phyloP scores from a whole-genome alignment of 2,329 filamentous ascomycete genomes.

The Byssochlamys sp. region DNA sequence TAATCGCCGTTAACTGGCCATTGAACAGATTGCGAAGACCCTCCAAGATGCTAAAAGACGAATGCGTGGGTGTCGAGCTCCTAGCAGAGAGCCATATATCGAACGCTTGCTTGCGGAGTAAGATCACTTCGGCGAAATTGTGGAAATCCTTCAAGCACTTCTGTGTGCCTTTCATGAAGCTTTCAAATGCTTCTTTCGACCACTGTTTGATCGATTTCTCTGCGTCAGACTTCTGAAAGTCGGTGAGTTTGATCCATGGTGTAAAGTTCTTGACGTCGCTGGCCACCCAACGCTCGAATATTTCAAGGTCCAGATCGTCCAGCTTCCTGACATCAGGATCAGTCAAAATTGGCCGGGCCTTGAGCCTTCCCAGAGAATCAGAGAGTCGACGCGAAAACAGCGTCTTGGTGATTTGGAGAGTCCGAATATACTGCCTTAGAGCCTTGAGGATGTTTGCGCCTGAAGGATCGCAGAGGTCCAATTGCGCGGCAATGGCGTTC shows the following conservation, averaged over 20 bases:
- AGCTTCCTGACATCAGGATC: constrained; percentile 57
- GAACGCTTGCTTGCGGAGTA: constrained; percentile 59
- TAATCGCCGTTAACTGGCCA: constrained; percentile 52
- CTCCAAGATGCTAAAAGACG: constrained; percentile 56
- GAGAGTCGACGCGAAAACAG: constrained; percentile 64
- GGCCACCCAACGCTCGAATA: constrained; percentile 69
- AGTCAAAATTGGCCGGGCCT: constrained; percentile 61
- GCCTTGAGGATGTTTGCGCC: constrained; percentile 51
- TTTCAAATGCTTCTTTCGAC: constrained; percentile 52
- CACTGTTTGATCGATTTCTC: constrained; percentile 54
- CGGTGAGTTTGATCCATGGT: constrained; percentile 76
- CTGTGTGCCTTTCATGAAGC: constrained; percentile 53
- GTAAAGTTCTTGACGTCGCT: constrained; percentile 77
- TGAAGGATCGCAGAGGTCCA: constrained; percentile 45
- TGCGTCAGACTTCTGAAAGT: constrained; percentile 53
- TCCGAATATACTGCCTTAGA: constrained; percentile 64
- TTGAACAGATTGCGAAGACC: constrained; percentile 61
- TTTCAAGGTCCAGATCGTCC: constrained; percentile 64
- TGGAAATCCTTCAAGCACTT: constrained; percentile 50
- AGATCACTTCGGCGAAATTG: constrained; percentile 60
- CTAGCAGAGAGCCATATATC: constrained; percentile 63
- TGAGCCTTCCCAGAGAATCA: constrained; percentile 59
- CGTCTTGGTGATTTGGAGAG: constrained; percentile 65
- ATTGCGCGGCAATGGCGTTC: constrained; percentile 55
- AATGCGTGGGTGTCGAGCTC: constrained; percentile 49